These are phyloP conservation scores for Knufia petricola DNA, from an alignment of 2,329 filamentous ascomycete species.

Conservation along the genomic window DNA sequence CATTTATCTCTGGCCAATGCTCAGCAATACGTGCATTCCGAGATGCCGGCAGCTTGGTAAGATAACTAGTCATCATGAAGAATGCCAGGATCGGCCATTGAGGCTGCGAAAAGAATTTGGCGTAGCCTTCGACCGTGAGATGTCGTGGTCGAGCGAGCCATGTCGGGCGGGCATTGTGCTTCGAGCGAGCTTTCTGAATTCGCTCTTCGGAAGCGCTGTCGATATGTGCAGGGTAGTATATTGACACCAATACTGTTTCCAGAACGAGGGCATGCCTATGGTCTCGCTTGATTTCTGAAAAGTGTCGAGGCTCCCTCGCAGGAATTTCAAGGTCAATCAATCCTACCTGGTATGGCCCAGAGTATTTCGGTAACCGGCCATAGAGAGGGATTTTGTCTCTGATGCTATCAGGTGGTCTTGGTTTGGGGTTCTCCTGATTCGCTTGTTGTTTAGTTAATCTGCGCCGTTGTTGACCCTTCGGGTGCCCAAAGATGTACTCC, in stretches of 20 bases:
- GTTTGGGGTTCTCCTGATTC: constrained; percentile 29
- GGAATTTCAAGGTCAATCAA: constrained; percentile 49
- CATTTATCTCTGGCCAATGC: constrained; percentile 43
- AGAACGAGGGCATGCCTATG: constrained; percentile 41
- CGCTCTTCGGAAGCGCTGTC: constrained; percentile 31
- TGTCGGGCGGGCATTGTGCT: constrained; percentile 45
- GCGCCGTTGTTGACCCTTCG: constrained; percentile 11
- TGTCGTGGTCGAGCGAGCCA: constrained; percentile 53
- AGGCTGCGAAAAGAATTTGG: constrained; percentile 49
- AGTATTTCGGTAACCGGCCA: constrained; percentile 40
- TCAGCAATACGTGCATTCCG: constrained; percentile 50
- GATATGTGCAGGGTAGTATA: constrained; percentile 55
- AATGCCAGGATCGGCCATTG: constrained; percentile 42
- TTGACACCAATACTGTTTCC: constrained; percentile 52
- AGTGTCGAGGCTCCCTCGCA: constrained; percentile 36
- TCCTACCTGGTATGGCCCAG: constrained; percentile 44
- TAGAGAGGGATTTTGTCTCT: constrained; percentile 40
- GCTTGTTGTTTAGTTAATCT: not conserved
- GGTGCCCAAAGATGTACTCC: constrained; percentile 18
- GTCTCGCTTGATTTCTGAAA: constrained; percentile 43
- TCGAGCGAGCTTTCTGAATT: constrained; percentile 13
- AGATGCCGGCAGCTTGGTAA: constrained; percentile 56
- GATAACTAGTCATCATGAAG: constrained; percentile 50
- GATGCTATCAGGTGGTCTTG: constrained; percentile 36
- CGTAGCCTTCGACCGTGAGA: constrained; percentile 51